Base-by-base conservation (phyloP, 2,329 filamentous ascomycete species). In the Talaromyces verruculosus region DNA sequence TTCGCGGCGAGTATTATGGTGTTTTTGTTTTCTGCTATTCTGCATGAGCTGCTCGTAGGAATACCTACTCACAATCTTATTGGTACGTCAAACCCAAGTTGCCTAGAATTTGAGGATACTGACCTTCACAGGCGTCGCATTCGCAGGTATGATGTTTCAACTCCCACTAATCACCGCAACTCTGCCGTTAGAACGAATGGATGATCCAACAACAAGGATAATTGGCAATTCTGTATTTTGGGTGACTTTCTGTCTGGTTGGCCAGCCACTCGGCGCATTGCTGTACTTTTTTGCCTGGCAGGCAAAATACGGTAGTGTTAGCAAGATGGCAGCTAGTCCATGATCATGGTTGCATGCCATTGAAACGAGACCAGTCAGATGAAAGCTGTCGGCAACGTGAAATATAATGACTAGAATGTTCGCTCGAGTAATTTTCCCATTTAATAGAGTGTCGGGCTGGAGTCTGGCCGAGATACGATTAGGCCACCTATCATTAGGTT, bases 231-330 rank as follows among this genome's bases (percentile, higher is more conserved):
- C 89, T 73, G 93, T 96, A 66, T 99, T 99, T 78, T 98, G 95
- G 95, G 84, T 97, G 22, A 94, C 91, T 13, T 99, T 99, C 75
- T 97, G 94, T 69, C 87, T 98, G 2, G 90, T 99, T 13, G 95
- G 95, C 3, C 95, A 99, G 82, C 95, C 95, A 0, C 86, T 98
- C 71, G 95, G 92, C 1, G 93, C 92, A 0, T 81, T 99, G 67
- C 84, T 96, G 76, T 99, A 99, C 78, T 99, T 97, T 78, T 98
- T 98, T 76, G 93, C 93, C 1, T 99, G 95, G 94, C 94, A 98
- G 80, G 92, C 92, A 64, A 98, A 98, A 81, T 97, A 97, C 76
- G 95, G 95, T 13, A 93, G 89, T 72, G 89, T 93, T 25, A 91
- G 82, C 69, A 75, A 74, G 58, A 71, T 73, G 68, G 35, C 67